Conservation (phyloP, 2,329 filamentous ascomycete genomes). For the Coniochaeta sp. region DNA sequence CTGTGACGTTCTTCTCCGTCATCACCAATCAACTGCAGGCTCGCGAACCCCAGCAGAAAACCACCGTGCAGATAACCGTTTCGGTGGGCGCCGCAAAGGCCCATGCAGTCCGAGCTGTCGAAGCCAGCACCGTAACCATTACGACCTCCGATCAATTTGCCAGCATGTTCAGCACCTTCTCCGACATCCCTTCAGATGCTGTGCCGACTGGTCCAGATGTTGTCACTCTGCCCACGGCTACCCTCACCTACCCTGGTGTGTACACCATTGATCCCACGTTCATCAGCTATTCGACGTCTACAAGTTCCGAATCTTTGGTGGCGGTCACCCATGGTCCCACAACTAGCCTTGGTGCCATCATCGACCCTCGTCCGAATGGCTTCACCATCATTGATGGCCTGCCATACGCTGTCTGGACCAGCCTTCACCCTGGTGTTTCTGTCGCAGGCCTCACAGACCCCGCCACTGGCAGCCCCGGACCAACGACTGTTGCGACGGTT, state of each 20-base stretch:
- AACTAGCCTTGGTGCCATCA: background rate
- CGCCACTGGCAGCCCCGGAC: no score
- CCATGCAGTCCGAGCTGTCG: background rate
- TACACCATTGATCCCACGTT: background rate
- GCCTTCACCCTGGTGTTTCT: background rate
- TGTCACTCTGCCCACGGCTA: background rate
- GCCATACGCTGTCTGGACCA: background rate
- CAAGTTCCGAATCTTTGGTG: background rate
- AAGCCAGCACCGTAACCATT: background rate
- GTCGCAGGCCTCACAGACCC: background rate
- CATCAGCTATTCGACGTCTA: background rate
- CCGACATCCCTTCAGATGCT: background rate
- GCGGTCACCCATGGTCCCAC: background rate
- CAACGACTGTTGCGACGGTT: no score
- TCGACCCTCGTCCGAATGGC: background rate
- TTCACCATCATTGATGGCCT: constrained; percentile 1
- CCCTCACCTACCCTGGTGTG: background rate
- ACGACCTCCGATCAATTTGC: background rate
- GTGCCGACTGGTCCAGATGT: background rate
- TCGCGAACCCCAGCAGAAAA: no score
- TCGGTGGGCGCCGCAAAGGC: background rate
- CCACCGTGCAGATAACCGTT: no score
- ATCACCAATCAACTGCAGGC: no score
- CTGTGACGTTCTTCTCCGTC: no score
- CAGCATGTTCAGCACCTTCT: background rate